Conservation (phyloP, 1,139 yeast genomes). For the Yamadazyma pseudoaaseri region DNA sequence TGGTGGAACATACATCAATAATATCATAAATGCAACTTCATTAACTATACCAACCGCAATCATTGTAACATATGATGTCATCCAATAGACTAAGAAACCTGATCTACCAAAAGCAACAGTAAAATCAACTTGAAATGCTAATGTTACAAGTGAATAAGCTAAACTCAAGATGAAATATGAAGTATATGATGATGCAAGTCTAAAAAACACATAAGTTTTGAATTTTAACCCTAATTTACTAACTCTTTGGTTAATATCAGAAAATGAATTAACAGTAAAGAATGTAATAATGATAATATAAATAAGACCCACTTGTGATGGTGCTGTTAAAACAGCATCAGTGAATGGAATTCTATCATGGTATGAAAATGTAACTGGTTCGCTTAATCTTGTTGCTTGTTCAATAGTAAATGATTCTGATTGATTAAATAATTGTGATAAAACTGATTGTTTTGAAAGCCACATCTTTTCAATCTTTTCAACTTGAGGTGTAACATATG, state of each 20-base stretch:
- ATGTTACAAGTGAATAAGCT: slow-evolving; percentile 37
- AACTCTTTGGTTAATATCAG: slow-evolving; percentile 50
- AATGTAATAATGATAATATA: slow-evolving; percentile 68
- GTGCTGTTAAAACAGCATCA: slow-evolving; percentile 55
- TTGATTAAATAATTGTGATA: slow-evolving; percentile 8
- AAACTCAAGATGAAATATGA: slow-evolving; percentile 38
- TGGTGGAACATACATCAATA: slow-evolving; percentile 34
- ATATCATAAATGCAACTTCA: slow-evolving; percentile 37
- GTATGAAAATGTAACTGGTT: slow-evolving; percentile 36
- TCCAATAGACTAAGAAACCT: slow-evolving; percentile 47
- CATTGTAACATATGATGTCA: slow-evolving; percentile 42
- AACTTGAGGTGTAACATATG: slow-evolving; percentile 26
- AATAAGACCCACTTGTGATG: slow-evolving; percentile 74
- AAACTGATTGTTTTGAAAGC: slow-evolving; percentile 16
- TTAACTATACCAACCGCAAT: slow-evolving; percentile 42
- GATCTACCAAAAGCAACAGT: slow-evolving; percentile 36
- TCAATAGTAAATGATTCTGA: slow-evolving; percentile 14
- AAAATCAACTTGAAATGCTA: slow-evolving; percentile 45
- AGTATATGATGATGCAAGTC: slow-evolving; percentile 26
- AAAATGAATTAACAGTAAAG: slow-evolving; percentile 57
- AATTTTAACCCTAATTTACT: slow-evolving; percentile 30
- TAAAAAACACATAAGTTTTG: slow-evolving; percentile 29
- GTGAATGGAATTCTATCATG: slow-evolving; percentile 52
- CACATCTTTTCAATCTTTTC: slow-evolving; percentile 20
- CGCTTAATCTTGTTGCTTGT: slow-evolving; percentile 21